Percentiles rank a stretch among this genome's conserved stretches.
Conservation (phyloP, 2,329 filamentous ascomycete genomes). For the Cordyceps farinosa region DNA sequence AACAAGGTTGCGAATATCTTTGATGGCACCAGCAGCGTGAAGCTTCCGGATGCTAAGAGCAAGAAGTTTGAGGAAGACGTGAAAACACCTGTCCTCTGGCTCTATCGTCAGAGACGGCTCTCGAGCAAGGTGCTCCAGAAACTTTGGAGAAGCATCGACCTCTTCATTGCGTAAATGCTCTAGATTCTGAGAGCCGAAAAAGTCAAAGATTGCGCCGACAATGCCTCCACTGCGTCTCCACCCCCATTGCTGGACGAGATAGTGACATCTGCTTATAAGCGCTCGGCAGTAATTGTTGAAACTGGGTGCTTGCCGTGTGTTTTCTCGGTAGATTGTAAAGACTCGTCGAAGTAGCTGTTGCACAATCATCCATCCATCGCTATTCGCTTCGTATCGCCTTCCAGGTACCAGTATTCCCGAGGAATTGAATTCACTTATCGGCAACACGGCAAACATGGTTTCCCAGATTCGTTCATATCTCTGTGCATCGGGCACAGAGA, state of each 20-base stretch:
- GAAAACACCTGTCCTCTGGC: constrained; percentile 59
- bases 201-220: constrained; percentile 62
- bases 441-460: constrained; percentile 57
- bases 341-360: constrained; percentile 55
- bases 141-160: constrained; percentile 56
- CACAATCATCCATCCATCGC: constrained; percentile 59
- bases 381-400: constrained; percentile 27
- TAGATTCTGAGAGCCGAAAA: constrained; percentile 61
- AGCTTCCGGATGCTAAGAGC: constrained; percentile 55
- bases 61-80: constrained; percentile 63
- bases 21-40: constrained; percentile 43
- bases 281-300: constrained; percentile 65
- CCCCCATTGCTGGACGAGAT: constrained; percentile 62
- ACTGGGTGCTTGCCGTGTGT: constrained; percentile 52
- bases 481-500: constrained; percentile 40
- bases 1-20: constrained; percentile 59
- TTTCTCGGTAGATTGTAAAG: constrained; percentile 56
- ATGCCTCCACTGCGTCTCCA: constrained; percentile 58
- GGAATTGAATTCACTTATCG: constrained; percentile 57
- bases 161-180: constrained; percentile 63
- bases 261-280: constrained; percentile 58
- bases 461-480: constrained; percentile 56
- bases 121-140: constrained; percentile 53
- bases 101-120: constrained; percentile 48
- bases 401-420: constrained; percentile 44